phyloP scores from a whole-genome alignment of 495 filamentous ascomycete genomes.

The Physcia stellaris region DNA sequence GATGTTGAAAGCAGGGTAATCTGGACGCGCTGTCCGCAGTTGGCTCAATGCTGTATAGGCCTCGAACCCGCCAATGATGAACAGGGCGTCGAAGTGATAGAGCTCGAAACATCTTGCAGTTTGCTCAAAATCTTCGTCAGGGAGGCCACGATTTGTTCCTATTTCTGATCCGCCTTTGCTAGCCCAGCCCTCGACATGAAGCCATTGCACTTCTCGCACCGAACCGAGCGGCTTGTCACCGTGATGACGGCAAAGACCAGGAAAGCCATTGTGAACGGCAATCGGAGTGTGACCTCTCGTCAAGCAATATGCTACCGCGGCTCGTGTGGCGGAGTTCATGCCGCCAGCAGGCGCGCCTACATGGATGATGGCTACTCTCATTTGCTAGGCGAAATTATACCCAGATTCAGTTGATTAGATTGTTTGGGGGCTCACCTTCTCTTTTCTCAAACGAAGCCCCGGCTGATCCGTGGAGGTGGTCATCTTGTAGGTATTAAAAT shows the following conservation, averaged over 20 bases:
- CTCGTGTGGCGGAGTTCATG: slow-evolving; percentile 95
- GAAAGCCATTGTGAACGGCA: slow-evolving; percentile 94
- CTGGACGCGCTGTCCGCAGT: slow-evolving; percentile 61
- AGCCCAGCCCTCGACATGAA: slow-evolving; percentile 92
- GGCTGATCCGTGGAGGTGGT: slow-evolving; percentile 64
- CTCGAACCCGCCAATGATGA: slow-evolving; percentile 93
- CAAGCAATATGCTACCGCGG: slow-evolving; percentile 88
- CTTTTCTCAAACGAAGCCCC: slow-evolving; percentile 46
- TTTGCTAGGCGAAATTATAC: slow-evolving; percentile 41
- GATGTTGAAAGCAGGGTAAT: slow-evolving; percentile 78
- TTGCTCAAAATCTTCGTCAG: slow-evolving; percentile 64
- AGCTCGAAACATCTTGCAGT: slow-evolving; percentile 76
- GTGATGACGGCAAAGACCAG: slow-evolving; percentile 85
- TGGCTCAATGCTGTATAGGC: slow-evolving; percentile 86
- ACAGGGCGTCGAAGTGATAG: slow-evolving; percentile 81
- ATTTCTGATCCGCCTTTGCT: slow-evolving; percentile 96
- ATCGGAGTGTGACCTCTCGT: slow-evolving; percentile 85
- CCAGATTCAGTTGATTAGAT: background rate
- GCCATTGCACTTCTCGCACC: slow-evolving; percentile 74
- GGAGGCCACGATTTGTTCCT: slow-evolving; percentile 89
- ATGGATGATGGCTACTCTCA: slow-evolving; percentile 91
- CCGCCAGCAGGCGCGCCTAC: slow-evolving; percentile 97
- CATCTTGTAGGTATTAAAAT: slow-evolving; percentile 76
- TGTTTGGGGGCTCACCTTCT: slow-evolving; percentile 44
- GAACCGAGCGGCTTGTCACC: slow-evolving; percentile 65